Evolutionary conservation across 192 early-diverging fungal species (phyloP).

Genomic region (Coemansia sp.): DNA sequence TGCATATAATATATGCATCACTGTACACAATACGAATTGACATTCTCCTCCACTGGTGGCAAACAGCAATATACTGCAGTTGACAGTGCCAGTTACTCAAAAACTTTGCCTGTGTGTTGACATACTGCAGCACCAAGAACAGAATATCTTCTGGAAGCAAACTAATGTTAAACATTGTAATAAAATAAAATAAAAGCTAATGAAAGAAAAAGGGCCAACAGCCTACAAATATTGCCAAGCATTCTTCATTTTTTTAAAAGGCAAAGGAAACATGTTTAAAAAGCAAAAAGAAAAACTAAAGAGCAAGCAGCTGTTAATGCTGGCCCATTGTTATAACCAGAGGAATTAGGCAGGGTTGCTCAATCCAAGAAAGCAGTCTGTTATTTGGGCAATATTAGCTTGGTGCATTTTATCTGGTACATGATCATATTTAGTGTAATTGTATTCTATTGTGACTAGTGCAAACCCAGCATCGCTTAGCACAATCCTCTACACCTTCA

Average conservation of each 20-base stretch:
- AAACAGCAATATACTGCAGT: background rate
- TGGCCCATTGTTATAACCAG: too few species aligned
- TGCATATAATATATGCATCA: background rate
- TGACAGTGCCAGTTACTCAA: background rate
- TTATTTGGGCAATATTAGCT: too few species aligned
- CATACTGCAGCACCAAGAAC: background rate
- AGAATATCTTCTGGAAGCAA: background rate
- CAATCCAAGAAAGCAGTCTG: too few species aligned
- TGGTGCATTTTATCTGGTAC: too few species aligned
- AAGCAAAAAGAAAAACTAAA: constrained; percentile 3
- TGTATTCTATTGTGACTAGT: too few species aligned
- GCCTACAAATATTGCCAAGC: background rate
- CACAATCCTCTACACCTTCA: too few species aligned
- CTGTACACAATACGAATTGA: background rate
- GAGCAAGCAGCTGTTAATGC: constrained; percentile 12
- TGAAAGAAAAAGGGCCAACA: background rate
- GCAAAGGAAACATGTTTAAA: background rate
- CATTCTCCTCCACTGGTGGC: background rate
- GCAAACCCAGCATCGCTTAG: too few species aligned
- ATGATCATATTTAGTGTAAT: too few species aligned
- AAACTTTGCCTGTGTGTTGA: background rate
- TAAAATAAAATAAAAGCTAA: background rate
- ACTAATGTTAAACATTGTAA: background rate
- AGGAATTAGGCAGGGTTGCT: too few species aligned
- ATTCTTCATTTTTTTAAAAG: background rate